A percentile compares a stretch with the other conserved stretches of the same genome.
Conservation (phyloP, 106 monocot genomes). For the Amphibolis antarctica region DNA sequence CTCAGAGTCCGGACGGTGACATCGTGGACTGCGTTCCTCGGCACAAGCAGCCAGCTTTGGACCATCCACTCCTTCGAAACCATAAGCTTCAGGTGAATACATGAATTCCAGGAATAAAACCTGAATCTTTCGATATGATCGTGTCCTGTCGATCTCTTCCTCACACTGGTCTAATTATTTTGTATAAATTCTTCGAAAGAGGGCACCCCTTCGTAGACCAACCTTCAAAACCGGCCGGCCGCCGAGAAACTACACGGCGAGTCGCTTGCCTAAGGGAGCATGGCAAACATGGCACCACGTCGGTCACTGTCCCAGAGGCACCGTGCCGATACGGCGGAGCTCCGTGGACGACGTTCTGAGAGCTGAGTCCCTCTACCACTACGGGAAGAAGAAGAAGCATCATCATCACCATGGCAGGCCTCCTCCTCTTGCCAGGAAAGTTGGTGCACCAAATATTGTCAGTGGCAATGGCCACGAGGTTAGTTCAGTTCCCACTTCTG, state of each 20-base stretch:
- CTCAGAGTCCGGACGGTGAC: slow-evolving; percentile 83
- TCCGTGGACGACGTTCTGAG: slow-evolving; percentile 61
- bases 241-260: slow-evolving; percentile 26
- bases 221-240: slow-evolving; percentile 11
- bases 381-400: slow-evolving; percentile 51
- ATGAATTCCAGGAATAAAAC: not conserved
- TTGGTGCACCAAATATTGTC: slow-evolving; percentile 15
- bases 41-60: slow-evolving; percentile 64
- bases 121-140: not conserved
- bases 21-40: slow-evolving; percentile 67
- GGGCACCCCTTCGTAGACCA: slow-evolving; percentile 31
- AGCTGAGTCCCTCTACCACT: slow-evolving; percentile 73
- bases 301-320: slow-evolving; percentile 66
- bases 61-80: slow-evolving; percentile 68
- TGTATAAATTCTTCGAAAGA: slow-evolving; percentile 18
- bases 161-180: not conserved
- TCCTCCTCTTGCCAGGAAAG: slow-evolving; percentile 3
- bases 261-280: slow-evolving; percentile 7
- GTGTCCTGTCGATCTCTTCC: not conserved
- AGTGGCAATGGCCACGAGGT: slow-evolving; percentile 99
- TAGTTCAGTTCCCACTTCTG: not conserved
- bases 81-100: slow-evolving; percentile 83
- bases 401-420: not conserved
- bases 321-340: slow-evolving; percentile 65
- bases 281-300: slow-evolving; percentile 88